Evolutionary conservation across 192 early-diverging fungal genomes (phyloP), one percentile per base, ranked within the genome.

Genomic region (Diversispora eburnea): DNA sequence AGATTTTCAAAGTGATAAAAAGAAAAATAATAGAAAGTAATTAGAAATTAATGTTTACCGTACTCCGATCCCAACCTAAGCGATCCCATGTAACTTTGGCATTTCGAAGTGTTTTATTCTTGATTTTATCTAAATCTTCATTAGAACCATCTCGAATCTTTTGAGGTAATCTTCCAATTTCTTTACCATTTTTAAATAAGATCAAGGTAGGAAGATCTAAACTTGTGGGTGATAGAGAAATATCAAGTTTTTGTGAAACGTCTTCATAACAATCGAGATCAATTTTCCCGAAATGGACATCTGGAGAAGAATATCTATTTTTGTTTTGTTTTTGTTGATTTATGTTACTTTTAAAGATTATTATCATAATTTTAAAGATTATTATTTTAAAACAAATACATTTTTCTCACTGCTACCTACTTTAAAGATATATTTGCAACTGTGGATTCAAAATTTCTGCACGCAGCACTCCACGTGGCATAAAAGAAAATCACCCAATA

Each of bases 401-500:
- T 17, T 13, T 33, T 33, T 33, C 25, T 33, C 25, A 33, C 25
- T 33, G 19, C 4, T 13, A 76, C 76, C 25, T 85, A 87, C 62
- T 77, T 75, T 46, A 87, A 54, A 7, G 85, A 87, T 19, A 80
- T 73, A 57, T 81, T 67, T 3, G 85, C 85, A 15, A 85, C 70
- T 19, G 82, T 77, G 48, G 76, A 77, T 55, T 87, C 85, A 77
- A 87, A 87, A 63, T 83, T 74, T 25, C 79, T 77, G 48, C 82
- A 87, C 5, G 82, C 72, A 8, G 78, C 70, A 19, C 81, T 84
- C 85, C 85, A 87, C n/a, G 79, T 81, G 9, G 79, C 76, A 52
- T 84, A 84, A 49, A 85, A 77, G 58, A 84, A 79, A 20, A 87
- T 77, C 12, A 84, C 77, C 85, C 85, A 87, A 66, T 87, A 85